phyloP scores from a whole-genome alignment of 768 basidiomycete species.

The Leccinellum rugosiceps region DNA sequence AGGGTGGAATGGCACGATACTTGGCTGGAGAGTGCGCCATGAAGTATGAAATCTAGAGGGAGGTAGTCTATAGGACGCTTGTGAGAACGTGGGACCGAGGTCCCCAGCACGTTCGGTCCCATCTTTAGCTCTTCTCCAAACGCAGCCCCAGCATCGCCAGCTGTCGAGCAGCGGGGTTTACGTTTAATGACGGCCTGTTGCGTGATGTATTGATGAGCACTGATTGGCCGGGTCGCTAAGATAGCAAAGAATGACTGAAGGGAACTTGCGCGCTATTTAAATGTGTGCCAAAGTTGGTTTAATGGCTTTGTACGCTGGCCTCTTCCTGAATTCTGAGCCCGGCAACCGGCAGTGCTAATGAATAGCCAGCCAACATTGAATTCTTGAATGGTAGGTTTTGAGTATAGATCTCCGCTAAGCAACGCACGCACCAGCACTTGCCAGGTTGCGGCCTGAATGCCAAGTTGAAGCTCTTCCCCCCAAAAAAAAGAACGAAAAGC shows the following conservation, averaged over 20 bases:
- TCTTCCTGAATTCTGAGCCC: too few relatives aligned
- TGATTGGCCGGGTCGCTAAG: neutral
- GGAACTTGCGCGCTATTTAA: too few relatives aligned
- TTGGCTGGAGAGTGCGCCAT: constrained; percentile 9
- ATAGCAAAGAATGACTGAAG: neutral
- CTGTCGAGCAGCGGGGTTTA: neutral
- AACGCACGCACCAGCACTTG: too few relatives aligned
- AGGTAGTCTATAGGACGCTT: neutral
- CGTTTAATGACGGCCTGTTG: neutral
- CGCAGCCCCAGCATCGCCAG: neutral
- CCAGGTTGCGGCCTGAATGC: too few relatives aligned
- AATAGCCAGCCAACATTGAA: too few relatives aligned
- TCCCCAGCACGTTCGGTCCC: neutral
- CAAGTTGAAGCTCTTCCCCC: too few relatives aligned
- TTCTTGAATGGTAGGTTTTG: too few relatives aligned
- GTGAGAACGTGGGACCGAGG: neutral
- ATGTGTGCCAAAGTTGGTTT: too few relatives aligned
- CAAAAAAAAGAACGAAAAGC: too few relatives aligned
- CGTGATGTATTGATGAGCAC: neutral
- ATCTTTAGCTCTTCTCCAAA: neutral
- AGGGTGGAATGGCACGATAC: constrained; percentile 22
- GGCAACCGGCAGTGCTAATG: too few relatives aligned
- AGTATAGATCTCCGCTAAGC: too few relatives aligned
- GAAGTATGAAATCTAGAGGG: neutral
- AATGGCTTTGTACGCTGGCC: too few relatives aligned